Evolutionary conservation across 1,284 basidiomycete genomes (phyloP), one percentile per base, ranked within the genome.

Genomic region (Tylopilus sp.): DNA sequence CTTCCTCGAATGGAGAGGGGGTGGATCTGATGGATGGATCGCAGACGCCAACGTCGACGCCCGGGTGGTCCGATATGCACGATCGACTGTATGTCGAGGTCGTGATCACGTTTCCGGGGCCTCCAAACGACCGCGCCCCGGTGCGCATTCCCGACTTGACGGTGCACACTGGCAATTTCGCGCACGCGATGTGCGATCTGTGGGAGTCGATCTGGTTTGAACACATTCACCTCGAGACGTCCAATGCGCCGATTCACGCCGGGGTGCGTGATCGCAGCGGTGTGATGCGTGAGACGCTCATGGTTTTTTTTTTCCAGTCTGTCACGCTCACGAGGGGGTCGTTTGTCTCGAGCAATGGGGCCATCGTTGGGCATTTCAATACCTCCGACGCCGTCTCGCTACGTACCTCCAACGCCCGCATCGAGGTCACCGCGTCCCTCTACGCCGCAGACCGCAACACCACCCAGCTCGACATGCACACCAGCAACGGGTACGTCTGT

Each of bases 321-420:
- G 50, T 81, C 41, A 56, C 62, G 5, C 67, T 72, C 0, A 57
- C 64, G 5, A 54, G 58, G 13, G 72, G 66, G 1, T 48, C 48
- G 4, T 32, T 80, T 22, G 52, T 49, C 1, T 71, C 76, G 1
- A 54, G 61, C 1, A 74, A 79, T 29, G 69, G 65, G 5, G 44
- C 60, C 10, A 75, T 83, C 57, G 36, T 56, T 1, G 82, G 80
- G 13, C 68, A 70, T 13, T 78, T 74, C 63, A 72, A 73, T 33
- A 56, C 67, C 2, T 65, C 72, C 0, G 58, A 62, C 3, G 45
- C 56, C 0, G 57, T 82, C 7, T 56, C 51, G 1, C 54, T 82
- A 8, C 31, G 37, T 13, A 79, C 78, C 0, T 63, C 71, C 20
- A 79, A 79, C 51, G 68, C 60, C 1, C 57, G 37, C 5, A 74